Evolutionary conservation across 768 basidiomycete genomes (phyloP), one percentile per base, ranked within the genome.

Genomic region (Auriscalpium orientale): DNA sequence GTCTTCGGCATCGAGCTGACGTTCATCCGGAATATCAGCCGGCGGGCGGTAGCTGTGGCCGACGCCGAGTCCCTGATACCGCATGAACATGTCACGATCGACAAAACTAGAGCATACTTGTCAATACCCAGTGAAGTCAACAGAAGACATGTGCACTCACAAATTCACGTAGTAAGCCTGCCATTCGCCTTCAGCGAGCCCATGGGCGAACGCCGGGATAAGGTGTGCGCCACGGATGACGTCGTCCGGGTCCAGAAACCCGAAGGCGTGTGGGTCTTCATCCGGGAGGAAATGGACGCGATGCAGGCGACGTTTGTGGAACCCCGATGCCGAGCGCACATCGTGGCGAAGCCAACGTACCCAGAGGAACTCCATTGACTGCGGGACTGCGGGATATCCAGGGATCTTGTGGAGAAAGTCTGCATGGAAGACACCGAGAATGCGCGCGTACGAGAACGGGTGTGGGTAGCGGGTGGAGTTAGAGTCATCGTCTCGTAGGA

Each of bases 181-280:
- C 33, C 35, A 50, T 15, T 50, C 49, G n/a, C 43, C 45, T 58
- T 61, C 62, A 10, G 53, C 56, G 20, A 57, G 60, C n/a, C 49
- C 54, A 40, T 54, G 21, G 4, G 37, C 46, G 48, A 71, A 76
- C 0, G 56, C 64, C 1, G 73, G 74, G 11, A 74, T 72, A 1
- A 75, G 53, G 37, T 76, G 72, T 13, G 62, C 61, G 0, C 54
- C 67, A 0, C 65, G 59, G 1, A 76, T 58, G 1, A 75, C 65
- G 0, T 66, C 56, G 1, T 46, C 49, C 0, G 73, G 73, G 56
- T 74, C 69, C 0, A 76, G 21, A 56, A 76, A 76, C 0, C 70
- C 66, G 55, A 75, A 76, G 0, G 71, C 53, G 11, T 56, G 56
- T 2, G 47, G 5, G 20, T 68, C 61, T 8, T 46, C 47, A 3